Evolutionary conservation across 31 red algal genomes (phyloP).

Genomic region (Pterothamnion heteromorphum): DNA sequence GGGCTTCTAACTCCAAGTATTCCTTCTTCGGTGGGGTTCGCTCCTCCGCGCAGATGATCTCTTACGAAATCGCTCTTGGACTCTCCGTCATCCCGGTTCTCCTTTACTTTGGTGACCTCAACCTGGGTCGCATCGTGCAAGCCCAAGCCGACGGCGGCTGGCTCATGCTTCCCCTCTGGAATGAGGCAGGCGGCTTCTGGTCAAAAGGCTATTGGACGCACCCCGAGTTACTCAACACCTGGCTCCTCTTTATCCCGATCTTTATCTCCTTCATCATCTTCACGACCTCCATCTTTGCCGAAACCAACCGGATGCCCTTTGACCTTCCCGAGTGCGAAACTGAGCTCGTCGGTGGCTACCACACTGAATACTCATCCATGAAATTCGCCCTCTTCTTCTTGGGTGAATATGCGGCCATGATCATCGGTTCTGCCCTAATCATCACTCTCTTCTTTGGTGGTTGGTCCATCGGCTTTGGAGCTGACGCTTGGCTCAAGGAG

Average conservation of each 20-base stretch:
- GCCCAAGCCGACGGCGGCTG: no score
- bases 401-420: background rate
- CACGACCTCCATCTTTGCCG: background rate
- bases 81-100: no score
- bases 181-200: no score
- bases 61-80: constrained; percentile 3
- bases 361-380: background rate
- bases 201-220: no score
- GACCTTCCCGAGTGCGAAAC: background rate
- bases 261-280: no score
- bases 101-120: no score
- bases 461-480: background rate
- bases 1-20: constrained; percentile 20
- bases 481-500: background rate
- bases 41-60: background rate
- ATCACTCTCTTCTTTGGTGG: background rate
- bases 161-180: no score
- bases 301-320: background rate
- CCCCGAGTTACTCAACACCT: no score
- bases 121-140: no score
- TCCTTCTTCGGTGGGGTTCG: background rate
- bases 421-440: background rate
- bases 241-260: no score
- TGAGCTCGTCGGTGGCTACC: background rate
- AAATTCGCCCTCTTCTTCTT: background rate